These are phyloP conservation scores for Gamsiella multidivaricata DNA, from an alignment of 192 early-diverging fungal genomes.

Conservation along the genomic window DNA sequence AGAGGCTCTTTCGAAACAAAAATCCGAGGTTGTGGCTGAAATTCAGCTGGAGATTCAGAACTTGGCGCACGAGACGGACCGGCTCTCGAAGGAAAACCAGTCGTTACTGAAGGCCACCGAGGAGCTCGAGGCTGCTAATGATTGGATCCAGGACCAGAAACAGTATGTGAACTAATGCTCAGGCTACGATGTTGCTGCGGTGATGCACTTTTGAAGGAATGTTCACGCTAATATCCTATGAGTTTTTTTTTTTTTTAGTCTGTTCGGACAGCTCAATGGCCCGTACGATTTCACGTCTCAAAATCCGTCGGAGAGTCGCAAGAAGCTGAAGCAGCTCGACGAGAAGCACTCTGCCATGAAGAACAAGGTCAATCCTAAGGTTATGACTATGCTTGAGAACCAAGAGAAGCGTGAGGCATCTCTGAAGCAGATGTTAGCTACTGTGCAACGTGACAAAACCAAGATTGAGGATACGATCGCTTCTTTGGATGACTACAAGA, in stretches of 20 bases:
- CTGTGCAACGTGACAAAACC: conserved; percentile 91
- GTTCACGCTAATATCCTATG: neutral
- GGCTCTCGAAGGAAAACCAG: conserved; percentile 70
- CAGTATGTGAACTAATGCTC: conserved; percentile 66
- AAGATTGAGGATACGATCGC: conserved; percentile 96
- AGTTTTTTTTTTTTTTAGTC: conserved; percentile 47
- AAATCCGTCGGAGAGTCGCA: conserved; percentile 79
- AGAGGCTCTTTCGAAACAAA: conserved; percentile 71
- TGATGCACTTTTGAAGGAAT: too few relatives aligned
- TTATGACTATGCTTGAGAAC: conserved; percentile 96
- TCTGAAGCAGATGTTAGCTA: conserved; percentile 88
- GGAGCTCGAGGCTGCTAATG: conserved; percentile 65
- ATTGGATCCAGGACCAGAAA: conserved; percentile 92
- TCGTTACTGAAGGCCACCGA: conserved; percentile 57
- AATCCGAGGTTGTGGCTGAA: conserved; percentile 75
- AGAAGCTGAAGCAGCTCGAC: conserved; percentile 78
- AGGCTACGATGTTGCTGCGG: too few relatives aligned
- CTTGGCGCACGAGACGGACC: conserved; percentile 80
- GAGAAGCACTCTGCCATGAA: conserved; percentile 83
- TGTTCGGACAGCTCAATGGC: conserved; percentile 86
- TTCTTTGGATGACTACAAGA: conserved; percentile 90
- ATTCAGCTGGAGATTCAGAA: conserved; percentile 84
- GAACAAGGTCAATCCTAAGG: conserved; percentile 89
- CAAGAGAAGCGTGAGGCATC: conserved; percentile 90
- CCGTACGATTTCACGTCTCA: conserved; percentile 86